Conservation (phyloP, 2,329 filamentous ascomycete genomes). For the Colletotrichum nymphaeae region DNA sequence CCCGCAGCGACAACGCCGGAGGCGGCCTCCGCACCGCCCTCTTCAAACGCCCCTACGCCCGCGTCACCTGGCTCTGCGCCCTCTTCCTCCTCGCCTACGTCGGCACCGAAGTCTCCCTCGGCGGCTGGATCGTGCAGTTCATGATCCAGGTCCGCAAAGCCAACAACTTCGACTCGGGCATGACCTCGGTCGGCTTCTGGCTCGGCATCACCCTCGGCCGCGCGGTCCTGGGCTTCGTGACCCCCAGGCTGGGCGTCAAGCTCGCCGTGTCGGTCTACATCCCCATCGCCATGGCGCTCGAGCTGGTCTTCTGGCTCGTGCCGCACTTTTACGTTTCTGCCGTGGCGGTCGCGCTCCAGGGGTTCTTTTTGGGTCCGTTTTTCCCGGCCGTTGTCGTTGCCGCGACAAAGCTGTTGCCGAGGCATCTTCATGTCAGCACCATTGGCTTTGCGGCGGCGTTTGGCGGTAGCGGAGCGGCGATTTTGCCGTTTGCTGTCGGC, state of each 20-base stretch:
- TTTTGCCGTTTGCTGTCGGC: slow-evolving; percentile 75
- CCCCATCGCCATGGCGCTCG: slow-evolving; percentile 69
- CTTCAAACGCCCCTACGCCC: slow-evolving; percentile 53
- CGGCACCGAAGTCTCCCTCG: slow-evolving; percentile 79
- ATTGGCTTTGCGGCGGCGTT: slow-evolving; percentile 84
- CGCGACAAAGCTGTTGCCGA: slow-evolving; percentile 76
- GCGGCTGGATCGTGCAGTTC: slow-evolving; percentile 87
- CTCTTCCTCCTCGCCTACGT: slow-evolving; percentile 82
- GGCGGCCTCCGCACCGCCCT: slow-evolving; percentile 51
- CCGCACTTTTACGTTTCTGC: slow-evolving; percentile 81
- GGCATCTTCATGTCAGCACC: slow-evolving; percentile 78
- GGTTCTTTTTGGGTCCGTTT: slow-evolving; percentile 83
- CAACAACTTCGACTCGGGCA: slow-evolving; percentile 74
- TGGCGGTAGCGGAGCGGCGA: slow-evolving; percentile 77
- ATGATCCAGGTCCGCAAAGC: slow-evolving; percentile 82
- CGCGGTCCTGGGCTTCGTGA: slow-evolving; percentile 78
- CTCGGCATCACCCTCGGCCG: slow-evolving; percentile 80
- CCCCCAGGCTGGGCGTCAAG: slow-evolving; percentile 77
- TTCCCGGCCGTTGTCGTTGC: slow-evolving; percentile 80
- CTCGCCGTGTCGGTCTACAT: slow-evolving; percentile 73
- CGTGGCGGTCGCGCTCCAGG: slow-evolving; percentile 76
- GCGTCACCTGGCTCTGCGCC: slow-evolving; percentile 76
- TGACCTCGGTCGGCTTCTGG: slow-evolving; percentile 86
- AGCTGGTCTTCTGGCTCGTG: slow-evolving; percentile 85
- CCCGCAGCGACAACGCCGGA: slow-evolving; percentile 41